Base-by-base conservation (phyloP, 305 asterid species). In the Stenogyne calaminthoides region DNA sequence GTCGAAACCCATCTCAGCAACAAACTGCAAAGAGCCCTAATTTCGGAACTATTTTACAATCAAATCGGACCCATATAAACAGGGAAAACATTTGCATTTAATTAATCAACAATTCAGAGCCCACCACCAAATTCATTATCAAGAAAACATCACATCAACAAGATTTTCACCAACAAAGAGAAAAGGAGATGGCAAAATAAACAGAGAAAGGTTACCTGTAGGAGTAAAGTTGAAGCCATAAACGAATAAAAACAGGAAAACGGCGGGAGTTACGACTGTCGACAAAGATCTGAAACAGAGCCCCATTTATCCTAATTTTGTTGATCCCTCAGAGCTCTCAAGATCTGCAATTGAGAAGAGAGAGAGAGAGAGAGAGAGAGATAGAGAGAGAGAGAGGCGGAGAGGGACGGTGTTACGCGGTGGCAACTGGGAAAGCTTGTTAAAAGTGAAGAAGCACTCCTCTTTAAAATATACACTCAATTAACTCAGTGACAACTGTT, bases 141-240 rank as follows among this genome's bases (percentile, higher is more conserved):
- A 67, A 77, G 72, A 75, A 69, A 73, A 58, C 64, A 40, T 32
- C 74, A 40, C 22, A 58, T 65, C 65, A 57, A 69, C 54, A 47
- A 74, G 61, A 54, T 40, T 40, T 54, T 9, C 51, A 57, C 51
- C 1, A 27, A 16, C 44, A 62, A 68, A 73, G 64, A 11, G 63
- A 44, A 20, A 54, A 62, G 12, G 12, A 40, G 46, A 67, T 29
- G 51, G 22, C 19, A 27, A 44, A 42, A 27, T 5, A 27, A 16
- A 16, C 25, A 22, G 15, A 61, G 14, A 69, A 6, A 2, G 52
- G 57, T 75, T 70, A 87, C 96, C 96, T 62, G 88, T 85, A 4
- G 90, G 55, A 65, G 86, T 73, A 72, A 84, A 88, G 77, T 72
- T 81, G 92, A 81, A 78, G 84, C 88, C 88, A 70, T 88, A 88